Conservation (phyloP, 2,329 filamentous ascomycete species). For the Harringtonia lauricola region DNA sequence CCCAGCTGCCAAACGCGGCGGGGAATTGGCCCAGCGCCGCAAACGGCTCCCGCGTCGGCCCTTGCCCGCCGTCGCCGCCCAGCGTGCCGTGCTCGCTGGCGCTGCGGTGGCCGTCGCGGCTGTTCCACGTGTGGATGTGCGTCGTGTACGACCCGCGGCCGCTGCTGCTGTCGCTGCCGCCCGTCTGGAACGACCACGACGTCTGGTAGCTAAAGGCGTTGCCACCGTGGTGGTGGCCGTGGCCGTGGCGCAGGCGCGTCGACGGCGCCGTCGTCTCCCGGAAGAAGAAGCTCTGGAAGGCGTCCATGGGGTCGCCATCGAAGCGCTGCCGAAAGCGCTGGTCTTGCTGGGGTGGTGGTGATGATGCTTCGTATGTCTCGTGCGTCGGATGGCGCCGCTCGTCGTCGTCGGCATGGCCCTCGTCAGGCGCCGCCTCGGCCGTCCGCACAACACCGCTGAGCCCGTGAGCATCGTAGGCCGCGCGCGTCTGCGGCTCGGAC, state of each 20-base stretch:
- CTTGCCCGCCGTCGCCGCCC: not conserved
- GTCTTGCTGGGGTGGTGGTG: too few species aligned
- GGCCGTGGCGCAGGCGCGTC: too few species aligned
- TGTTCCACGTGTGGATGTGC: slow-evolving; percentile 7
- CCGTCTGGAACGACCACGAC: slow-evolving; percentile 41
- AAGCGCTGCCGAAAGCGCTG: too few species aligned
- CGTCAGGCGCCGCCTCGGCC: slow-evolving; percentile 38
- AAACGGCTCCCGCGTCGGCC: too few species aligned
- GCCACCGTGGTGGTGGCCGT: too few species aligned
- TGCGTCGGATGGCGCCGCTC: too few species aligned
- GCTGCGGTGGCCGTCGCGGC: slow-evolving; percentile 7
- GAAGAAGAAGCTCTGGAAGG: not conserved
- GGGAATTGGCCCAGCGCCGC: too few species aligned
- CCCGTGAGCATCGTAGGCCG: slow-evolving; percentile 87
- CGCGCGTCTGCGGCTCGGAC: slow-evolving; percentile 90
- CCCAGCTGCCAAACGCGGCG: too few species aligned
- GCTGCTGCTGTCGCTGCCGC: slow-evolving; percentile 24
- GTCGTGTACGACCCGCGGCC: slow-evolving; percentile 4
- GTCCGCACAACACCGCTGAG: slow-evolving; percentile 82
- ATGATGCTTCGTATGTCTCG: too few species aligned
- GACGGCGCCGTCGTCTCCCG: too few species aligned
- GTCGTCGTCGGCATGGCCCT: too few species aligned
- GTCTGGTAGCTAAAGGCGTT: not conserved
- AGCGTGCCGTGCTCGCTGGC: slow-evolving; percentile 1
- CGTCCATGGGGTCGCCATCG: too few species aligned